These are phyloP conservation scores for Zygosaccharomyces siamensis DNA, from an alignment of 805 yeast genomes.

Conservation along the genomic window DNA sequence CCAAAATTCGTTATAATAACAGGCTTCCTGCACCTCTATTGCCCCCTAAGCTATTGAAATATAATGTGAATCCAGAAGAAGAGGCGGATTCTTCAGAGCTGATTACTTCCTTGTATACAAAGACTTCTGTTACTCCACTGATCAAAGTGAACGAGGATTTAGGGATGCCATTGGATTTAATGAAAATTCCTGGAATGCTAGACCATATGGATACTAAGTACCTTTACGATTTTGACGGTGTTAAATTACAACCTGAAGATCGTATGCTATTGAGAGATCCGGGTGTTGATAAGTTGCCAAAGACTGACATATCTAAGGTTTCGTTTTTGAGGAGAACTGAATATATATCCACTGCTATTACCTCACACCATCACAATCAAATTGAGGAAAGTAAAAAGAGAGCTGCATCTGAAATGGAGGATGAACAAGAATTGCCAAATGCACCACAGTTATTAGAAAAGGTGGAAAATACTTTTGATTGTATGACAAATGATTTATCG, in stretches of 20 bases:
- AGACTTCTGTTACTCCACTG: slow-evolving; percentile 62
- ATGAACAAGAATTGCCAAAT: slow-evolving; percentile 23
- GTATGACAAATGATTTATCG: slow-evolving; percentile 44
- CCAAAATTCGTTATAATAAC: slow-evolving; percentile 77
- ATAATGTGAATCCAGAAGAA: slow-evolving; percentile 39
- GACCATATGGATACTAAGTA: slow-evolving; percentile 52
- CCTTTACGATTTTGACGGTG: slow-evolving; percentile 37
- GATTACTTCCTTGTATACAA: slow-evolving; percentile 67
- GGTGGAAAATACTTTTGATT: slow-evolving; percentile 76
- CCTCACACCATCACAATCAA: slow-evolving; percentile 34
- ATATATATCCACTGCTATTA: slow-evolving; percentile 62
- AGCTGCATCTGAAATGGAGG: slow-evolving; percentile 25
- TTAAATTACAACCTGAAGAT: slow-evolving; percentile 72
- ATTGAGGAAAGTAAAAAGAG: slow-evolving; percentile 28
- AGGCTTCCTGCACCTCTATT: slow-evolving; percentile 90
- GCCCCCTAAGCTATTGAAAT: slow-evolving; percentile 76
- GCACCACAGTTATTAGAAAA: slow-evolving; percentile 28
- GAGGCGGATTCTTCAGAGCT: slow-evolving; percentile 49
- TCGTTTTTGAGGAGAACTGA: slow-evolving; percentile 93
- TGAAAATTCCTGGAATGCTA: slow-evolving; percentile 60
- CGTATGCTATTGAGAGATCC: slow-evolving; percentile 76
- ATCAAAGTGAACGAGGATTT: slow-evolving; percentile 55
- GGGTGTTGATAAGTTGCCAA: slow-evolving; percentile 38
- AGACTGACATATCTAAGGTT: slow-evolving; percentile 41
- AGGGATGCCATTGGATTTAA: slow-evolving; percentile 75